A percentile compares a stretch with the other conserved stretches of the same genome.
Evolutionary conservation across 2,329 filamentous ascomycete species (phyloP).

Genomic region (Colletotrichum chlorophyti): DNA sequence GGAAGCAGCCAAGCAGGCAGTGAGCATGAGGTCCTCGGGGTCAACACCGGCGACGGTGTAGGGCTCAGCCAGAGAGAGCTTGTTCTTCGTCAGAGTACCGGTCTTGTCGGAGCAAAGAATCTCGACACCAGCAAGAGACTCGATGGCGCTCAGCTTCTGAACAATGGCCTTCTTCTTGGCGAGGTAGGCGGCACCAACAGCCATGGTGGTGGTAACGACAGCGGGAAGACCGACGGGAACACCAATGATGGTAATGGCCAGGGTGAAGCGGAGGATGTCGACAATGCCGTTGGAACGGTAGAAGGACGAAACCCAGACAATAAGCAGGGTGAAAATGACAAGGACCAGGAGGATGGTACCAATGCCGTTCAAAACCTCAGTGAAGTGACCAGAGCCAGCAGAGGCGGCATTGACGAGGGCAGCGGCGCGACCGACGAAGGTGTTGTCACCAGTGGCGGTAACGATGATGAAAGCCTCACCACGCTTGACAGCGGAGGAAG

Average conservation of each 20-base stretch:
- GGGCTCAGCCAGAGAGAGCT: constrained; percentile 85
- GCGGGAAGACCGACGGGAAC: constrained; percentile 92
- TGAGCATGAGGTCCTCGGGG: constrained; percentile 88
- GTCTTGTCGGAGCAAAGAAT: constrained; percentile 96
- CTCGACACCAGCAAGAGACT: constrained; percentile 90
- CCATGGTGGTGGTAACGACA: constrained; percentile 94
- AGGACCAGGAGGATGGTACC: constrained; percentile 81
- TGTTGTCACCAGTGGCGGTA: constrained; percentile 86
- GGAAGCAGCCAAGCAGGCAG: constrained; percentile 86
- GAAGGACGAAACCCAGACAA: constrained; percentile 88
- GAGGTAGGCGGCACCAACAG: constrained; percentile 88
- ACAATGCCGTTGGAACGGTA: constrained; percentile 86
- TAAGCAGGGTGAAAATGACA: constrained; percentile 79
- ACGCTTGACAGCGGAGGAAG: constrained; percentile 89
- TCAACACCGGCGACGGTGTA: constrained; percentile 84
- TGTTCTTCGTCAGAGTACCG: constrained; percentile 93
- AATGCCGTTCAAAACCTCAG: constrained; percentile 87
- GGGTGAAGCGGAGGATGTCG: constrained; percentile 80
- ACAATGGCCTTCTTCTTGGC: constrained; percentile 94
- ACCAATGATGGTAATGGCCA: constrained; percentile 90
- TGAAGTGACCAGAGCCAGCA: constrained; percentile 83
- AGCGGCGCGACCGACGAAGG: constrained; percentile 88
- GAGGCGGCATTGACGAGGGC: constrained; percentile 82
- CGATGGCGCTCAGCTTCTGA: constrained; percentile 90
- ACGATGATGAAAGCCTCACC: constrained; percentile 85